Evolutionary conservation across 768 basidiomycete species (phyloP).

Genomic region (Lactarius evosmus): DNA sequence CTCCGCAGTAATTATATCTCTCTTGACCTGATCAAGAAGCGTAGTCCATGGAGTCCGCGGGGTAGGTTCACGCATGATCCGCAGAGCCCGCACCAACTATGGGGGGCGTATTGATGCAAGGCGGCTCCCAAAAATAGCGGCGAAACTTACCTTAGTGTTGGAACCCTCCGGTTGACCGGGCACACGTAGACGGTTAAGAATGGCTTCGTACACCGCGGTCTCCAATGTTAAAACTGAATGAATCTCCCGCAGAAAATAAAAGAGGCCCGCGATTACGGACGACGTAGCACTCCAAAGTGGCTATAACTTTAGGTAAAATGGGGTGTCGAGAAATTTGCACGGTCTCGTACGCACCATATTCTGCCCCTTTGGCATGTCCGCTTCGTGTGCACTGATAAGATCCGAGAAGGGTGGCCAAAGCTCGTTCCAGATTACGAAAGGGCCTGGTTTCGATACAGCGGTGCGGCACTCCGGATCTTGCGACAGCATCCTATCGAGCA

Average conservation of each 20-base stretch:
- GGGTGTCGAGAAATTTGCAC: constrained; percentile 9
- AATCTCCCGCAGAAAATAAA: constrained; percentile 57
- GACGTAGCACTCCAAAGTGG: constrained; percentile 52
- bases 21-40: constrained; percentile 56
- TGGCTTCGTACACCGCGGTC: constrained; percentile 46
- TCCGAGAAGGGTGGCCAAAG: constrained; percentile 69
- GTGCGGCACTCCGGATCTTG: neutral
- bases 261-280: constrained; percentile 62
- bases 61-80: constrained; percentile 50
- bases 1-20: constrained; percentile 66
- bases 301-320: constrained; percentile 34
- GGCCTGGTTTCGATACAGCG: constrained; percentile 27
- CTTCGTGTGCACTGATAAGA: constrained; percentile 49
- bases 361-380: constrained; percentile 42
- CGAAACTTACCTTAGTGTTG: constrained; percentile 15
- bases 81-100: constrained; percentile 57
- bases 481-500: constrained; percentile 46
- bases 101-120: constrained; percentile 2
- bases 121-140: neutral
- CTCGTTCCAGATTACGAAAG: constrained; percentile 65
- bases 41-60: constrained; percentile 43
- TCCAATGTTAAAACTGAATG: constrained; percentile 54
- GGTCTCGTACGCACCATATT: constrained; percentile 29
- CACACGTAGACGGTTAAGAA: constrained; percentile 49
- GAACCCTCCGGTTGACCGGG: constrained; percentile 44